Conservation (phyloP, 108 stramenopile species). For the Cyclotella cryptica region DNA sequence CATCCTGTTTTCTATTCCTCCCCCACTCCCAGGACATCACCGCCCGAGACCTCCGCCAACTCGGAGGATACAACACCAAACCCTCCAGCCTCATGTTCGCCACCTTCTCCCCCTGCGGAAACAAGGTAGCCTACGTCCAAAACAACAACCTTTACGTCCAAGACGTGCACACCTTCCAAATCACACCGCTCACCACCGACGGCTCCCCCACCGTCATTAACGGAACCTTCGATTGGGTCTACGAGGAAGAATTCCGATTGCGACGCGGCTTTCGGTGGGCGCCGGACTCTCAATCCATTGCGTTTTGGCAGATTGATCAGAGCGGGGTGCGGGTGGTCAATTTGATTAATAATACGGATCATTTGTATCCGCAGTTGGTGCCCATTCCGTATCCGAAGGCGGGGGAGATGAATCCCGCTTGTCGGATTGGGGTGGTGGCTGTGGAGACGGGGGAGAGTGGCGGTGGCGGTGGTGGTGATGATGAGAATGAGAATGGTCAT, state of each 20-base stretch:
- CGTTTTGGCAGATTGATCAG: slow-evolving; percentile 53
- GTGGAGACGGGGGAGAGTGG: slow-evolving; percentile 8
- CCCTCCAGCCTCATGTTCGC: slow-evolving; percentile 53
- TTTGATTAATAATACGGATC: slow-evolving; percentile 51
- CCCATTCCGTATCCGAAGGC: slow-evolving; percentile 55
- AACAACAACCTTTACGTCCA: slow-evolving; percentile 47
- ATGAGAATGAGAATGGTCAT: background rate
- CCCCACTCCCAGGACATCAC: slow-evolving; percentile 28
- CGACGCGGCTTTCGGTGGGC: slow-evolving; percentile 45
- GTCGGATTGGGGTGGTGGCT: slow-evolving; percentile 46
- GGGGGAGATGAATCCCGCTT: slow-evolving; percentile 45
- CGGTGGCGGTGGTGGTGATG: no score
- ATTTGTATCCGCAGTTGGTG: slow-evolving; percentile 48
- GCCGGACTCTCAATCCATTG: slow-evolving; percentile 46
- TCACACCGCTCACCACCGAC: slow-evolving; percentile 35
- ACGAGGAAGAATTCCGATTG: slow-evolving; percentile 52
- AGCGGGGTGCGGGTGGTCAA: slow-evolving; percentile 50
- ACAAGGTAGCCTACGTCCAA: slow-evolving; percentile 46
- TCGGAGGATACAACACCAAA: slow-evolving; percentile 40
- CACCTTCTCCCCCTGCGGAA: slow-evolving; percentile 47
- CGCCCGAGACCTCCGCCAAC: slow-evolving; percentile 42
- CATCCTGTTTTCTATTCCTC: no score
- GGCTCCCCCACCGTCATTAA: slow-evolving; percentile 39
- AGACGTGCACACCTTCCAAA: slow-evolving; percentile 53
- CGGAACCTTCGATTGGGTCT: slow-evolving; percentile 54